These are phyloP conservation scores for Alopecurus myosuroides DNA, from an alignment of 176 grass and related monocot species.

Conservation along the genomic window DNA sequence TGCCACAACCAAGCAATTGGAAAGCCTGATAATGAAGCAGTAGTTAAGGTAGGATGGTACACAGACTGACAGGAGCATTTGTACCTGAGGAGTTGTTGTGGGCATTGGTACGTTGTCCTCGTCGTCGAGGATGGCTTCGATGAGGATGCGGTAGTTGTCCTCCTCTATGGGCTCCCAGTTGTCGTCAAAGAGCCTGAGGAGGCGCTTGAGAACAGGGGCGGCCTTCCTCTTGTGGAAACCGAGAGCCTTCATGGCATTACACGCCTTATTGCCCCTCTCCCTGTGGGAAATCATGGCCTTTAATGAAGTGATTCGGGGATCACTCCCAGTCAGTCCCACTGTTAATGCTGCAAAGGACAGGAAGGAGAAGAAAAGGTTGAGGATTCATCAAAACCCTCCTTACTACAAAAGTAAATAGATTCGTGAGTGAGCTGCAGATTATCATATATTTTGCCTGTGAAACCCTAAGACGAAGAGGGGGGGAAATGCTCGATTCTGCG, in stretches of 20 bases:
- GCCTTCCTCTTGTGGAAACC: conserved; percentile 41
- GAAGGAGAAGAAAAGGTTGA: not conserved
- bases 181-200: conserved; percentile 35
- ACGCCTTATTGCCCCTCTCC: conserved; percentile 29
- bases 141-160: conserved; percentile 50
- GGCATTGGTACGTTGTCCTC: not conserved
- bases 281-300: conserved; percentile 14
- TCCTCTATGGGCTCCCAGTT: conserved; percentile 81
- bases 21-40: not conserved
- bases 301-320: not conserved
- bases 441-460: not conserved
- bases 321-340: not conserved
- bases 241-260: conserved; percentile 43
- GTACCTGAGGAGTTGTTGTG: not conserved
- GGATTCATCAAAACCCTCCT: not conserved
- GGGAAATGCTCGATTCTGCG: not conserved
- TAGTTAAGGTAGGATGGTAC: not conserved
- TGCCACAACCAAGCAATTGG: not conserved
- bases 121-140: conserved; percentile 42
- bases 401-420: not conserved
- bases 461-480: not conserved
- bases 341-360: not conserved
- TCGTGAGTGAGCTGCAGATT: not conserved
- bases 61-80: not conserved
- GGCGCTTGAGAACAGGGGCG: conserved; percentile 37